Evolutionary conservation across 2,329 filamentous ascomycete species (phyloP).

Genomic region (Ascochyta pisi): DNA sequence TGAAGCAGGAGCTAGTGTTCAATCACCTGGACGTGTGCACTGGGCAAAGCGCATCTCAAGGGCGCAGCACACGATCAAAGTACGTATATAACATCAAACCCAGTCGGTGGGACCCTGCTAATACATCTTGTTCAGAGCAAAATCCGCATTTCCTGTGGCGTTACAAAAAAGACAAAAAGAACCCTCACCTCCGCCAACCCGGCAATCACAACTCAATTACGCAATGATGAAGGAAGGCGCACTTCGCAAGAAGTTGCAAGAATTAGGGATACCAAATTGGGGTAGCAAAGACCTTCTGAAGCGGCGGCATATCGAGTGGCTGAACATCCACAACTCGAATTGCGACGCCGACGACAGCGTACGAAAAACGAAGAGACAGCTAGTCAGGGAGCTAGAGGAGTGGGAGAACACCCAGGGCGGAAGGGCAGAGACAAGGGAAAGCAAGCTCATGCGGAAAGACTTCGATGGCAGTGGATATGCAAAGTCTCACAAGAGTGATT

Average conservation of each 20-base stretch:
- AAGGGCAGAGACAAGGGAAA: constrained; percentile 50
- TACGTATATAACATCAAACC: constrained; percentile 20
- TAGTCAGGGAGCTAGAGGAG: constrained; percentile 78
- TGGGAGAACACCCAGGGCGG: constrained; percentile 88
- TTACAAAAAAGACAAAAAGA: constrained; percentile 42
- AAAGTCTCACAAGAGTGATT: constrained; percentile 73
- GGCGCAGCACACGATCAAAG: constrained; percentile 41
- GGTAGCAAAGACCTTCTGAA: constrained; percentile 76
- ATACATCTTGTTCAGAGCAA: constrained; percentile 24
- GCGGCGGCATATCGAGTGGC: constrained; percentile 87
- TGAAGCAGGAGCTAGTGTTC: constrained; percentile 81
- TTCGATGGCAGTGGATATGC: constrained; percentile 85
- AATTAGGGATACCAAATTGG: constrained; percentile 76
- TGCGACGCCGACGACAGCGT: constrained; percentile 78
- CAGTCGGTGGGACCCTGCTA: constrained; percentile 10
- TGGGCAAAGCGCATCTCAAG: constrained; percentile 41
- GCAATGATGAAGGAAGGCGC: constrained; percentile 80
- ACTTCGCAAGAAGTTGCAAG: constrained; percentile 80
- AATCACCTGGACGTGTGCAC: constrained; percentile 78
- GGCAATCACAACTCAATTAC: constrained; percentile 81
- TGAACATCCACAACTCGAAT: constrained; percentile 96
- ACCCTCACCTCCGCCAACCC: constrained; percentile 48
- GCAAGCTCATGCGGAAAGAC: constrained; percentile 77
- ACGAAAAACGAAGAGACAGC: constrained; percentile 68
- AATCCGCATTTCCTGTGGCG: constrained; percentile 28